Conservation (phyloP, 2,329 filamentous ascomycete species). For the Plenodomus biglobosus region DNA sequence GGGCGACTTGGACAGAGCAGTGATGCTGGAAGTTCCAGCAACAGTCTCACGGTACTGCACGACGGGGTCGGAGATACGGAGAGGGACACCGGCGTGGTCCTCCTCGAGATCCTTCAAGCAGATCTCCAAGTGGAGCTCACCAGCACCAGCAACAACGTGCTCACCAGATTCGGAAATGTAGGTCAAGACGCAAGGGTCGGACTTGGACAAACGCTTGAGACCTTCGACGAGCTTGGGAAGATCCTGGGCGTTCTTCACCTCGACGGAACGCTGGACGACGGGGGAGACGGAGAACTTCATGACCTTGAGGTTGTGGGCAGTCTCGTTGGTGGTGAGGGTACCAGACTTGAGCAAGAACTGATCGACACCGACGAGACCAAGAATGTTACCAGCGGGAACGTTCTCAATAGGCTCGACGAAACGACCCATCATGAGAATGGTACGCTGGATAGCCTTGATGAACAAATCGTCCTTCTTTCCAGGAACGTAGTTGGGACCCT, state of each 20-base stretch:
- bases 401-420: conserved; percentile 99
- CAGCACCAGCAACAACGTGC: conserved; percentile 98
- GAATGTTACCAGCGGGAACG: conserved; percentile 99
- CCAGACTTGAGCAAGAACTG: conserved; percentile 99
- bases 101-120: conserved; percentile 99
- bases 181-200: conserved; percentile 96
- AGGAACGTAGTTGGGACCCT: conserved; percentile 97
- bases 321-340: conserved; percentile 96
- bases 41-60: conserved; percentile 99
- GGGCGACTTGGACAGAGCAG: conserved; percentile 97
- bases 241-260: conserved; percentile 99
- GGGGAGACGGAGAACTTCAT: conserved; percentile 99
- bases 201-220: conserved; percentile 99
- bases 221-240: conserved; percentile 99
- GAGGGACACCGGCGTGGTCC: conserved; percentile 97
- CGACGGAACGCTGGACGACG: conserved; percentile 96
- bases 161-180: conserved; percentile 89
- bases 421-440: conserved; percentile 99
- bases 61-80: conserved; percentile 97
- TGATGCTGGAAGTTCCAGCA: conserved; percentile 80
- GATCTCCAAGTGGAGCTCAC: conserved; percentile 99
- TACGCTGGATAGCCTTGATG: conserved; percentile 99
- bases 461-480: conserved; percentile 99
- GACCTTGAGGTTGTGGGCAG: conserved; percentile 99
- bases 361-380: conserved; percentile 98